Percentiles rank a stretch among this genome's conserved stretches.
Conservation (phyloP, 352 stramenopile species). For the Globisporangium polare region DNA sequence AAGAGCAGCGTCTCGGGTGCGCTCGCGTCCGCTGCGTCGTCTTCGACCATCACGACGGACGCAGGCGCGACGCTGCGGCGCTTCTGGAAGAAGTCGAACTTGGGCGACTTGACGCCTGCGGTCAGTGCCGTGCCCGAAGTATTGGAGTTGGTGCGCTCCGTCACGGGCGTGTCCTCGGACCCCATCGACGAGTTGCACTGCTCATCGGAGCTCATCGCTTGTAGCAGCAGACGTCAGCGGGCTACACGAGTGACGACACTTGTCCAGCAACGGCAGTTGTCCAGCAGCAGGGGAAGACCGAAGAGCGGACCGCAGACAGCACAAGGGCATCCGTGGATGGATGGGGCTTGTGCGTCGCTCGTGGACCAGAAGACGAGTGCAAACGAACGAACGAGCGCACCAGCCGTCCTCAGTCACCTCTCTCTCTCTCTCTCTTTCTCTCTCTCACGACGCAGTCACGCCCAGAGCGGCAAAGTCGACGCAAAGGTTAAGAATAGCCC, state of each 20-base stretch:
- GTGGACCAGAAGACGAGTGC: background rate
- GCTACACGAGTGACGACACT: background rate
- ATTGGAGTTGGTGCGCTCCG: constrained; percentile 12
- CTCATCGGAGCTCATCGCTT: constrained; percentile 2
- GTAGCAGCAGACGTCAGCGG: background rate
- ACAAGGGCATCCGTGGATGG: background rate
- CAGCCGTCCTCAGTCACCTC: background rate
- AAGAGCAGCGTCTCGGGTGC: constrained; percentile 20
- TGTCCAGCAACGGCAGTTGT: too few relatives aligned
- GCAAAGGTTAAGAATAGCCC: background rate
- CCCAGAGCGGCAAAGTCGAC: background rate
- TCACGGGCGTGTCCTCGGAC: background rate
- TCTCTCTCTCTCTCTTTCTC: too few relatives aligned
- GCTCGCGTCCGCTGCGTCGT: constrained; percentile 9
- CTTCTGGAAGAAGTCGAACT: constrained; percentile 18
- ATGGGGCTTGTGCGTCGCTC: background rate
- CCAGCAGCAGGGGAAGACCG: background rate
- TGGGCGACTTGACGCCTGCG: background rate
- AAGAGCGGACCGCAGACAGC: background rate
- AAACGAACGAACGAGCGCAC: background rate
- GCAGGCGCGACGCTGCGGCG: constrained; percentile 16
- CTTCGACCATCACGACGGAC: background rate
- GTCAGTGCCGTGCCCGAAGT: constrained; percentile 9
- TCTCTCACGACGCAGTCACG: background rate
- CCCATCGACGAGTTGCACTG: constrained; percentile 3